These are phyloP conservation scores for Juglanconis oblonga DNA, from an alignment of 2,329 filamentous ascomycete species.

Conservation along the genomic window DNA sequence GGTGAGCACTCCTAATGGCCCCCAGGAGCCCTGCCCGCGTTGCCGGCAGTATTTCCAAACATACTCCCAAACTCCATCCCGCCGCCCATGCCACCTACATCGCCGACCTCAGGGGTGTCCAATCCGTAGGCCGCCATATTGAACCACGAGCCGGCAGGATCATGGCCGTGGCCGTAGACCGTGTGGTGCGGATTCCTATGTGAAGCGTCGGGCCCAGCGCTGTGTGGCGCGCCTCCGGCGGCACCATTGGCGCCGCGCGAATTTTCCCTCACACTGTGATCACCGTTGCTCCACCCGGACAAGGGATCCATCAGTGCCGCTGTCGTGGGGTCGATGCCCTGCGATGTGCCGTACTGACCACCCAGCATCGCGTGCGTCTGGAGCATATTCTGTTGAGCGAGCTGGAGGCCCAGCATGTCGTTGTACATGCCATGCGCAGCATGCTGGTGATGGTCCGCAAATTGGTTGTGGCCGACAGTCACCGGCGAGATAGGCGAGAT, in stretches of 20 bases:
- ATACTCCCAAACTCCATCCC: conserved; percentile 44
- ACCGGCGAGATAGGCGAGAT: conserved; percentile 53
- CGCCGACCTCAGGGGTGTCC: conserved; percentile 65
- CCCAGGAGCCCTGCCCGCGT: conserved; percentile 19
- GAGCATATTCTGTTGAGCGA: conserved; percentile 53
- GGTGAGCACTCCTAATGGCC: conserved; percentile 15
- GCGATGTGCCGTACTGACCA: conserved; percentile 31
- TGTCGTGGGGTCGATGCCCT: conserved; percentile 40
- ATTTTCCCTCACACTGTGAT: conserved; percentile 28
- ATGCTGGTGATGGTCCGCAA: conserved; percentile 32
- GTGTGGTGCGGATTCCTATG: conserved; percentile 24
- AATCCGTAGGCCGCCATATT: conserved; percentile 78
- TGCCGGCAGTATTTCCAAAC: conserved; percentile 40
- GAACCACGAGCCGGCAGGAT: conserved; percentile 73
- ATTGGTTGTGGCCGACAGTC: conserved; percentile 32
- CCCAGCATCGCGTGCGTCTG: conserved; percentile 56
- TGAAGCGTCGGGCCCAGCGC: not conserved
- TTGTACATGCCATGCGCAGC: conserved; percentile 40
- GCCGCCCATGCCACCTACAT: conserved; percentile 40
- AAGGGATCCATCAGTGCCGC: conserved; percentile 40
- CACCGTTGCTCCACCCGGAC: conserved; percentile 40
- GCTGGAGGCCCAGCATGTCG: conserved; percentile 51
- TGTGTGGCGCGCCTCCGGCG: not conserved
- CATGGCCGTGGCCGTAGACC: conserved; percentile 33
- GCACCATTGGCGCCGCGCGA: conserved; percentile 23